Evolutionary conservation across 176 grass and related monocot species (phyloP), one percentile per base, ranked within the genome.

Genomic region (Paspalum vaginatum): DNA sequence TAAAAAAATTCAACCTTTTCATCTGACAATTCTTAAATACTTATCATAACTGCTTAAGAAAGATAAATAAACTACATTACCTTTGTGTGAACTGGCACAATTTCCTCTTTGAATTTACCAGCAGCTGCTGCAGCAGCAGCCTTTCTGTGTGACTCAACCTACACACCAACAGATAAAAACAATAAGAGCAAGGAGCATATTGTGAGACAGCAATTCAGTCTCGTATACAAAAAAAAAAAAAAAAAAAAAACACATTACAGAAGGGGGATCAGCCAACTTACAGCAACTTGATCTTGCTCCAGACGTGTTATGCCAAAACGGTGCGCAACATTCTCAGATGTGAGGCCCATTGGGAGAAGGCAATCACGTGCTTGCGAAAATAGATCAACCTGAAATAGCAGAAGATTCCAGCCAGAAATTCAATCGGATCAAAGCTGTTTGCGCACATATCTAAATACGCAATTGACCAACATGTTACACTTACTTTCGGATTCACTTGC

Each of bases 21-120:
- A 65, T 57, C 3, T 37, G 17, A 27, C 0, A 46, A 75, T 62
- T 40, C 6, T n/a, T 79, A 11, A 70, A 69, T 22, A 84, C 63
- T 39, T 13, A 21, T 51, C 26, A 53, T 53, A 60, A 11, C 67
- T 52, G 68, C 59, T 81, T 73, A 27, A 45, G 7, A 44, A 72
- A 82, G 78, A 78, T 46, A 75, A 64, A 63, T 44, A 69, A 65
- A 10, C 40, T 25, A 65, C 17, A 50, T 60, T 85, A 95, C 92
- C 92, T 95, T 91, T 14, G 90, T 98, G 74, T 77, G 62, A 61
- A 98, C 88, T 44, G 92, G 92, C 68, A 95, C 55, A 49, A 99
- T 99, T 93, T 99, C 96, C 80, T 95, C 96, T 76, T 89, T 88
- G 57, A 93, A 99, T 92, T 95, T 99, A 66, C 90, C 96, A 66